Base-by-base conservation (phyloP, 805 yeast species). In the Yarrowia yakushimensis region DNA sequence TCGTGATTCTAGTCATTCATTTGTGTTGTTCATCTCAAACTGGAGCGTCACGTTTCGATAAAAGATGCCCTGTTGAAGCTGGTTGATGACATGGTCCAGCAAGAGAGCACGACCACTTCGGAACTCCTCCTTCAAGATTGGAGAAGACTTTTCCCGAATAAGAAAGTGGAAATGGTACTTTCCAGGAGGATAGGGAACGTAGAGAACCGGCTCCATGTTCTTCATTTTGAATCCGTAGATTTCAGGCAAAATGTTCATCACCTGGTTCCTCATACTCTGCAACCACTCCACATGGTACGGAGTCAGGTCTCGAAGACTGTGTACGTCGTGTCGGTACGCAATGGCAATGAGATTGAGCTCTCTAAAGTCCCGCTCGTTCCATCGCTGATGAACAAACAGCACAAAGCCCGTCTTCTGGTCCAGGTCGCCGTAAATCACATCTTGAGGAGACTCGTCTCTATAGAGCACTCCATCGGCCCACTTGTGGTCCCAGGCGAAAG, bases 401-500 rank as follows among this genome's bases (percentile, higher is more conserved):
- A 55, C 61, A 39, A 55, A 55, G 37, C 61, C 61, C n/a, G 48
- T 41, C 22, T 55, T 28, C 17, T 55, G 61, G 48, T 55, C 61
- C 28, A 55, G 48, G 39, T 55, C 61, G 36, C 48, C 61, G 48
- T 55, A 55, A 30, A 55, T 55, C 30, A 55, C 48, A 30, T 55
- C 61, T 23, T 39, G 48, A 11, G 61, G 61, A 15, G 48, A 39
- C 48, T 55, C 48, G 37, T 55, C 61, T 30, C 61, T 28, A 15
- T 55, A 55, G 15, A 55, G 39, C 39, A 55, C 61, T 1, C 30
- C 61, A 28, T 55, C 48, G 48, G 61, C 61, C 61, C 61, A 55
- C n/a, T 27, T 22, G 25, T 31, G 23, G 48, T 41, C 61, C n/a
- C 7, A 17, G n/a, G 36, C 39, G 15, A 15, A 39, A 37, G 48